A percentile compares a stretch with the other conserved stretches of the same genome.
These are phyloP conservation scores for Termitomyces bulborhizus DNA, from an alignment of 768 basidiomycete genomes.

Conservation along the genomic window DNA sequence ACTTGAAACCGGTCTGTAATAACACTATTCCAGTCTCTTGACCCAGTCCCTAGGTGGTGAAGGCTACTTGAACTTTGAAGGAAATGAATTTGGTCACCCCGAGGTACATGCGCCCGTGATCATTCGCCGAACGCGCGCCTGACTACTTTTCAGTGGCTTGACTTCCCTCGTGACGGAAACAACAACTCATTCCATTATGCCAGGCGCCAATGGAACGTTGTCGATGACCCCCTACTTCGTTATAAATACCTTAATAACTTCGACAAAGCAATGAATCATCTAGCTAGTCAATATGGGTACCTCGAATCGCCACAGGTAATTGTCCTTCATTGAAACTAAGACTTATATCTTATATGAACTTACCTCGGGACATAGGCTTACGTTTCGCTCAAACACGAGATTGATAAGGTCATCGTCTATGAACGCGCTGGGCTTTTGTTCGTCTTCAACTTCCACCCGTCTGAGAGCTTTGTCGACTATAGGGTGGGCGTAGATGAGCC, in stretches of 20 bases:
- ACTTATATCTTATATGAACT: not conserved
- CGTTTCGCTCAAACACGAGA: slow-evolving; percentile 90
- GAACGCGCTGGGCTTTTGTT: slow-evolving; percentile 93
- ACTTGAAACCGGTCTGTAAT: not conserved
- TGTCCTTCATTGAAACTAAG: not conserved
- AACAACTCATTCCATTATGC: slow-evolving; percentile 96
- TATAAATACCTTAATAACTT: slow-evolving; percentile 94
- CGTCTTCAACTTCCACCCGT: slow-evolving; percentile 95
- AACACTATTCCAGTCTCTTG: slow-evolving; percentile 52
- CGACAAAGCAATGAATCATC: slow-evolving; percentile 85
- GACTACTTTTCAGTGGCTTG: slow-evolving; percentile 73
- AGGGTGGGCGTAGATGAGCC: slow-evolving; percentile 82
- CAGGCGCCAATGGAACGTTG: slow-evolving; percentile 93
- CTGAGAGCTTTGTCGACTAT: slow-evolving; percentile 89
- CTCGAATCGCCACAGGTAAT: slow-evolving; percentile 70
- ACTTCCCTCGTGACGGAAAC: slow-evolving; percentile 97
- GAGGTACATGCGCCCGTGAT: slow-evolving; percentile 50
- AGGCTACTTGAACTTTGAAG: slow-evolving; percentile 96
- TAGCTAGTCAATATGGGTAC: slow-evolving; percentile 82
- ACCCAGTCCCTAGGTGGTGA: slow-evolving; percentile 94
- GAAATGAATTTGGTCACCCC: slow-evolving; percentile 98
- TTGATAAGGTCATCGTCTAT: slow-evolving; percentile 88
- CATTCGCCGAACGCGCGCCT: not conserved
- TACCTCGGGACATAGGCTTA: slow-evolving; percentile 56
- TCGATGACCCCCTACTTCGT: slow-evolving; percentile 80